Percentiles rank a stretch among this genome's conserved stretches.
These are phyloP conservation scores for Crotalaria pallida DNA, from an alignment of 306 rosid genomes.

Conservation along the genomic window DNA sequence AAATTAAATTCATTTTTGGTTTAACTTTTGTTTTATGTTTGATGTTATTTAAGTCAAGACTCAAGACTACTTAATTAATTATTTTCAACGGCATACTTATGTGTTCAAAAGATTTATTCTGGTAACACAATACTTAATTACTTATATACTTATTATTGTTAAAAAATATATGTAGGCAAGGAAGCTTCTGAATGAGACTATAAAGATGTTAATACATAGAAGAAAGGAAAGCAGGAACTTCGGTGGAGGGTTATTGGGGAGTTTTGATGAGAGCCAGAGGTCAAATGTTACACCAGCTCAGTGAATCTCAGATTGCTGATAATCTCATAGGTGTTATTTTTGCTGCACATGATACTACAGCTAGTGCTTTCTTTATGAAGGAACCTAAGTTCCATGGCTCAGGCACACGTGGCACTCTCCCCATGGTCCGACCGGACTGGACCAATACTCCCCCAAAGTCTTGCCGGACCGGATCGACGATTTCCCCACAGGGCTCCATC, in stretches of 20 bases:
- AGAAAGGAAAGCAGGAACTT: constrained; percentile 36
- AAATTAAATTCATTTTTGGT: not conserved
- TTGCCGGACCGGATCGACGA: no score
- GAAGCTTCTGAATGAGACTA: constrained; percentile 55
- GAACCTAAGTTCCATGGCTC: no score
- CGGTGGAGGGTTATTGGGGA: constrained; percentile 58
- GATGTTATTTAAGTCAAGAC: not conserved
- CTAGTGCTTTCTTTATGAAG: no score
- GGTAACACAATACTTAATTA: not conserved
- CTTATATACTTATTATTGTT: not conserved
- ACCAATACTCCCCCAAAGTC: no score
- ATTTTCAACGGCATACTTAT: not conserved
- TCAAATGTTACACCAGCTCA: constrained; percentile 21
- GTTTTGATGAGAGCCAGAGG: constrained; percentile 38
- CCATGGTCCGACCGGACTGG: no score
- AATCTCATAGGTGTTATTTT: constrained; percentile 85
- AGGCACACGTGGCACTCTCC: no score
- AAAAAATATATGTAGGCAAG: constrained; percentile 50
- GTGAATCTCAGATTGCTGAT: constrained; percentile 74
- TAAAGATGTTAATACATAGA: constrained; percentile 51
- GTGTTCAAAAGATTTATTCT: not conserved
- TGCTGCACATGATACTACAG: constrained; percentile 96
- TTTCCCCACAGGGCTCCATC: no score
- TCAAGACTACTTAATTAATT: not conserved
- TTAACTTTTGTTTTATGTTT: not conserved